A percentile compares a stretch with the other conserved stretches of the same genome.
Conservation (phyloP, 1,284 basidiomycete species). For the Termitomyces sp. region DNA sequence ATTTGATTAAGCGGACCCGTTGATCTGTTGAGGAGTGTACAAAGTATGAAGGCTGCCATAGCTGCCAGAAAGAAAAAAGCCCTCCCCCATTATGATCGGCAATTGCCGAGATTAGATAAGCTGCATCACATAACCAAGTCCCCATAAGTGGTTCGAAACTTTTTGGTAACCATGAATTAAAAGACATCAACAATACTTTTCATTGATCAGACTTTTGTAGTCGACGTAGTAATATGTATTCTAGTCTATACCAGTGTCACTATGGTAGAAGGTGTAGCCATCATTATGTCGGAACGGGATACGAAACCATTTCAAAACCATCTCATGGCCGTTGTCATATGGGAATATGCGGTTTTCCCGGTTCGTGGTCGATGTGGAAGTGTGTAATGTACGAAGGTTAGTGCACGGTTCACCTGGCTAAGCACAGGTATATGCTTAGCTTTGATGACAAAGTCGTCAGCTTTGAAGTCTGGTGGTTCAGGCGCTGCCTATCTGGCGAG, state of each 20-base stretch:
- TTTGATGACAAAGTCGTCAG: constrained; percentile 54
- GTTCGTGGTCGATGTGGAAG: constrained; percentile 38
- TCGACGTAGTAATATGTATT: no score
- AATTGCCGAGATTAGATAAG: no score
- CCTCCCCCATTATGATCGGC: no score
- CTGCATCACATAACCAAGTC: neutral
- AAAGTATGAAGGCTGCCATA: neutral
- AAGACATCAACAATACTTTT: no score
- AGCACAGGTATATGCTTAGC: constrained; percentile 46
- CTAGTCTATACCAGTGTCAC: no score
- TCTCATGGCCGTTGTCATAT: constrained; percentile 40
- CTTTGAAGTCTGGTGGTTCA: constrained; percentile 63
- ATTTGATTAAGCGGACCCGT: no score
- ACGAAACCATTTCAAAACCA: constrained; percentile 43
- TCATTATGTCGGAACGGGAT: no score
- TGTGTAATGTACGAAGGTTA: constrained; percentile 49
- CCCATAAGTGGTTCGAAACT: no score
- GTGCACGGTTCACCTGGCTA: constrained; percentile 52
- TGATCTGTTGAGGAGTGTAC: neutral
- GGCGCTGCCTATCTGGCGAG: constrained; percentile 59
- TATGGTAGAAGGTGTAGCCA: no score
- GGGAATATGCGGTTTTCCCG: constrained; percentile 36
- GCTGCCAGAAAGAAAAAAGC: no score
- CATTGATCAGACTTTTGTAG: no score
- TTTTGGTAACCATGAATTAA: no score